These are phyloP conservation scores for Silybum marianum DNA, from an alignment of 129 eudicot genomes.

Conservation along the genomic window DNA sequence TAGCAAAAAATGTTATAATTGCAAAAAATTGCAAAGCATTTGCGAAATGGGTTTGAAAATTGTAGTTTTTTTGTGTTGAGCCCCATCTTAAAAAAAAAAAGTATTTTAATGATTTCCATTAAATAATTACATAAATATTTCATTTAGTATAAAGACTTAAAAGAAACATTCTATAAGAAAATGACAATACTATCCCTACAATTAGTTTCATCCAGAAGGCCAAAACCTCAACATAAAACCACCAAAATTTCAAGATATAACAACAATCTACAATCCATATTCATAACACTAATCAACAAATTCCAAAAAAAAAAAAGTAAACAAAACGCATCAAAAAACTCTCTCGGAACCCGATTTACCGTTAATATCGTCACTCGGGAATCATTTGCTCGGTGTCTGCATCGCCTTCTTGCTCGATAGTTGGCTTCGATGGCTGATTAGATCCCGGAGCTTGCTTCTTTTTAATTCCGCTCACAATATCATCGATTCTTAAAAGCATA, in stretches of 20 bases:
- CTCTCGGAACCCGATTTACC: neutral
- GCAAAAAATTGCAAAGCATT: too few relatives aligned
- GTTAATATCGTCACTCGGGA: conserved; percentile 39
- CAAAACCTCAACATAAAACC: neutral
- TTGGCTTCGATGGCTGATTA: conserved; percentile 46
- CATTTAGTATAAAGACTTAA: too few relatives aligned
- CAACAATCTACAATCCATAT: neutral
- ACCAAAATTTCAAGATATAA: neutral
- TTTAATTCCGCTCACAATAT: conserved; percentile 85
- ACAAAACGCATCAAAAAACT: neutral
- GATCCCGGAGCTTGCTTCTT: conserved; percentile 77
- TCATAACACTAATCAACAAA: neutral
- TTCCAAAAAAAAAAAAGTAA: neutral
- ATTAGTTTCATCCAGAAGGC: neutral
- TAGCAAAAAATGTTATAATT: too few relatives aligned
- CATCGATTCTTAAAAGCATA: conserved; percentile 89
- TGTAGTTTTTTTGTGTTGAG: too few relatives aligned
- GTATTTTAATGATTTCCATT: too few relatives aligned
- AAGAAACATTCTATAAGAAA: neutral
- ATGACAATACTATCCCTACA: neutral
- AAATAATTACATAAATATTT: too few relatives aligned
- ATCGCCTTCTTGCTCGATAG: conserved; percentile 53
- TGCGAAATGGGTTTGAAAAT: too few relatives aligned
- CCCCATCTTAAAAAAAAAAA: too few relatives aligned
- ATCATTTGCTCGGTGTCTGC: conserved; percentile 66